Evolutionary conservation across 108 stramenopile genomes (phyloP).

Genomic region (Fistulifera pelliculosa): DNA sequence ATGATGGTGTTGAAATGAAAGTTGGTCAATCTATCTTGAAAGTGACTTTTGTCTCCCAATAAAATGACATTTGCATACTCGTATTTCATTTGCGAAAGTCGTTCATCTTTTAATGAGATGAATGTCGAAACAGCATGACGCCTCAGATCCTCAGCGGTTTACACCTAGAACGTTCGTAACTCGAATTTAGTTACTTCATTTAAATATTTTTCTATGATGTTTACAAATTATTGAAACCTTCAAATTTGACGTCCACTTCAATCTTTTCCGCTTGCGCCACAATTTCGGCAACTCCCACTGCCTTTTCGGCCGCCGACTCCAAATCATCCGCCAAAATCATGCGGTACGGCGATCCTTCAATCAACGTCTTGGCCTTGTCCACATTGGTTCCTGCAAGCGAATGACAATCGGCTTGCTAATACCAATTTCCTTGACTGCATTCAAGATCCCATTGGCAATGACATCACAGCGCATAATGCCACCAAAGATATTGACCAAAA

Average conservation of each 20-base stretch:
- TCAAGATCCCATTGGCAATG: conserved; percentile 86
- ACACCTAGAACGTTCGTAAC: too few relatives aligned
- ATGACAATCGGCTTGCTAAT: conserved; percentile 83
- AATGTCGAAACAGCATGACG: too few relatives aligned
- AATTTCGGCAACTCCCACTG: conserved; percentile 78
- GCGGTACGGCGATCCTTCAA: conserved; percentile 53
- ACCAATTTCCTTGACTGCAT: conserved; percentile 76
- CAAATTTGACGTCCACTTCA: conserved; percentile 61
- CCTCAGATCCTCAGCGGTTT: too few relatives aligned
- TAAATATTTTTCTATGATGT: too few relatives aligned
- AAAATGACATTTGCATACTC: too few relatives aligned
- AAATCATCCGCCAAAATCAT: conserved; percentile 74
- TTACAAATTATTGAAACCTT: conserved; percentile 41
- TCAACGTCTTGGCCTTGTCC: conserved; percentile 71
- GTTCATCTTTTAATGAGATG: too few relatives aligned
- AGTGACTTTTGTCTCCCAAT: neutral
- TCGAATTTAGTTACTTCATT: too few relatives aligned
- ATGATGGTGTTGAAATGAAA: conserved; percentile 1
- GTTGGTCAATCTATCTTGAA: conserved; percentile 2
- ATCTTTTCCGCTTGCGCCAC: conserved; percentile 62
- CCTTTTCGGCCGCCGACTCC: conserved; percentile 89
- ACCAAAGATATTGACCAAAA: conserved; percentile 95
- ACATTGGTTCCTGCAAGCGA: conserved; percentile 93
- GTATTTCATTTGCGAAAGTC: too few relatives aligned
- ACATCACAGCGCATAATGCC: conserved; percentile 96